Evolutionary conservation across 2,329 filamentous ascomycete species (phyloP).

Genomic region (Nemania sp.): DNA sequence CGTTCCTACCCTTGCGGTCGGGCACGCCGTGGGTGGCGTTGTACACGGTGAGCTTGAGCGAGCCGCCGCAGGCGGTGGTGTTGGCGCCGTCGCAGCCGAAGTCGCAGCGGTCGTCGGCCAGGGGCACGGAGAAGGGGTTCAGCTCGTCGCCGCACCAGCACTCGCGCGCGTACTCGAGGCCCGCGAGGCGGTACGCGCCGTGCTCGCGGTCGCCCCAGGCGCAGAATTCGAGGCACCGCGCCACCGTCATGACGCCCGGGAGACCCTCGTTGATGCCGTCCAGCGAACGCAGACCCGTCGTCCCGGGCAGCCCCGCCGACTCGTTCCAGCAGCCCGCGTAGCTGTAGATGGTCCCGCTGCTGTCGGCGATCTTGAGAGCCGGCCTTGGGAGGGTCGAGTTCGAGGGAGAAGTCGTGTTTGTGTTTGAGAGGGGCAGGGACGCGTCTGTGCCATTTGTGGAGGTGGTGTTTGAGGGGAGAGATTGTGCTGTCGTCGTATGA

Average conservation of each 20-base stretch:
- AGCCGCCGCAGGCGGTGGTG: constrained; percentile 58
- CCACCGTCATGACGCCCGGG: constrained; percentile 55
- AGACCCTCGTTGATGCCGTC: constrained; percentile 45
- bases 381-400: constrained; percentile 1
- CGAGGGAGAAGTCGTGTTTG: neutral
- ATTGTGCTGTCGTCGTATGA: neutral
- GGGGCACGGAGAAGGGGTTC: constrained; percentile 50
- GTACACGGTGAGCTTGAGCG: constrained; percentile 54
- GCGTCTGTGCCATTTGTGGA: neutral
- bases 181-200: constrained; percentile 53
- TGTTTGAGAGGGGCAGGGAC: neutral
- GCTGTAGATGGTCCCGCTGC: constrained; percentile 43
- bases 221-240: constrained; percentile 57
- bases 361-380: constrained; percentile 14
- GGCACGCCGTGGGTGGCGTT: constrained; percentile 22
- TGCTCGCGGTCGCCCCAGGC: constrained; percentile 33
- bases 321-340: constrained; percentile 66
- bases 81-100: constrained; percentile 59
- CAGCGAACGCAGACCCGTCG: constrained; percentile 51
- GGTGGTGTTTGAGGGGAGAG: neutral
- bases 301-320: constrained; percentile 51
- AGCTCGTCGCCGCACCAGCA: constrained; percentile 63
- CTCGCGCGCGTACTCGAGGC: constrained; percentile 60
- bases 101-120: constrained; percentile 54
- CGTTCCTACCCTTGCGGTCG: neutral